Conservation (phyloP, 1,284 basidiomycete genomes). For the Ganoderma multipileum region DNA sequence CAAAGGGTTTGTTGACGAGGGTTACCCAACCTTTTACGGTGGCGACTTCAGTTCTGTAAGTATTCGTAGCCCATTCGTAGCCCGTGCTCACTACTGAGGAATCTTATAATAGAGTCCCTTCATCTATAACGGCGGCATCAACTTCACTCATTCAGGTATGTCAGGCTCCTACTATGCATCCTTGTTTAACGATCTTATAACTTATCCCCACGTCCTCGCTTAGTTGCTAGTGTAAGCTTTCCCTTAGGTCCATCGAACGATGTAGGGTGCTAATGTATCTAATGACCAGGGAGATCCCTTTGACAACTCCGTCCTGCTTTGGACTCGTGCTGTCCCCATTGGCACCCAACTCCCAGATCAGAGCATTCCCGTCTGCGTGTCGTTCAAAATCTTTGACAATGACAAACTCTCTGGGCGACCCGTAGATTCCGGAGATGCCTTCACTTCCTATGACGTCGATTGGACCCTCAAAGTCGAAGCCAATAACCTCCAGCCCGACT, state of each 20-base stretch:
- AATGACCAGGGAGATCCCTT: slow-evolving; percentile 61
- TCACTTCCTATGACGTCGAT: slow-evolving; percentile 70
- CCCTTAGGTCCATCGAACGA: background rate
- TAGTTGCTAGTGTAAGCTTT: slow-evolving; percentile 45
- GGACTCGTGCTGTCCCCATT: slow-evolving; percentile 62
- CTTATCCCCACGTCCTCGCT: background rate
- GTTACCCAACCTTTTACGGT: slow-evolving; percentile 62
- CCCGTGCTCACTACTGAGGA: background rate
- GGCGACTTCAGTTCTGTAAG: slow-evolving; percentile 58
- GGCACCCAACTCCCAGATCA: slow-evolving; percentile 50
- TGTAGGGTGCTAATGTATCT: slow-evolving; percentile 2
- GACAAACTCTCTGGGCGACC: slow-evolving; percentile 46
- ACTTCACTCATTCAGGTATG: slow-evolving; percentile 61
- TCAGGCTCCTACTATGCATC: too few relatives aligned
- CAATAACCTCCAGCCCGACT: slow-evolving; percentile 57
- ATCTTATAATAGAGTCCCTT: slow-evolving; percentile 48
- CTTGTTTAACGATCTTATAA: background rate
- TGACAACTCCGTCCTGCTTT: slow-evolving; percentile 65
- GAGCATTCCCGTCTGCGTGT: slow-evolving; percentile 64
- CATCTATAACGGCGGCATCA: slow-evolving; percentile 60
- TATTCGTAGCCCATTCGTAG: background rate
- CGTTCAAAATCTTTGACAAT: slow-evolving; percentile 54
- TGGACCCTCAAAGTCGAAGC: slow-evolving; percentile 73
- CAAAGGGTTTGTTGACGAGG: slow-evolving; percentile 52
- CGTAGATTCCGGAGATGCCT: slow-evolving; percentile 57